Evolutionary conservation across 2,329 filamentous ascomycete species (phyloP), one percentile per base, ranked within the genome.

Genomic region (Cadophora malorum): DNA sequence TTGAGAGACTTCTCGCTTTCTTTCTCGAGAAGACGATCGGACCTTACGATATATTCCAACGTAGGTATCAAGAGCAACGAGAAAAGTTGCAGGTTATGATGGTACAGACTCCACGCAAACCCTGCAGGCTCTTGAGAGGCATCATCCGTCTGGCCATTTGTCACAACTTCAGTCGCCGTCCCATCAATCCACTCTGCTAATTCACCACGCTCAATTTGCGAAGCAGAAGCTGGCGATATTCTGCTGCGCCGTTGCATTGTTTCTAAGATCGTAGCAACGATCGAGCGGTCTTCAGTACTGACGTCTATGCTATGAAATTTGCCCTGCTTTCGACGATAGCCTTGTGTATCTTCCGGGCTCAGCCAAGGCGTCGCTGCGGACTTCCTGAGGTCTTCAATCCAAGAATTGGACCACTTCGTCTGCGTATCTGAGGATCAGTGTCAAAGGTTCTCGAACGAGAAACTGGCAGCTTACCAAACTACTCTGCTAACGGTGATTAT

Each of bases 51-150:
- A 25, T 52, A 21, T 21, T 21, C 49, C 49, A 52, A 25, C n/a
- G 21, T 52, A 1, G 49, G 49, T 23, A 25, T 8, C 9, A 52
- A 25, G n/a, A 52, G 49, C 10, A 52, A 21, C 4, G 49, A 52
- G 49, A 52, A 52, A 4, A 52, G 49, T 21, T 52, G n/a, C n/a
- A 52, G 49, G 3, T 21, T 52, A 21, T 52, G 49, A 52, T 52
- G 49, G 25, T 52, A 52, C 49, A 52, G 49, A 52, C 49, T 52
- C 49, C 49, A 52, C 6, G 49, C 49, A 52, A 52, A 52, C n/a
- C 49, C 49, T 6, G 49, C n/a, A 23, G 21, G 49, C 21, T 52
- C 49, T 52, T 52, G 49, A 14, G 49, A 10, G 21, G 49, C 49
- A 4, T 52, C 12, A 10, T 52, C 21, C 3, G 10, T 21, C 21